Base-by-base conservation (phyloP, 192 early-diverging fungal species). In the Entrophospora sp. region DNA sequence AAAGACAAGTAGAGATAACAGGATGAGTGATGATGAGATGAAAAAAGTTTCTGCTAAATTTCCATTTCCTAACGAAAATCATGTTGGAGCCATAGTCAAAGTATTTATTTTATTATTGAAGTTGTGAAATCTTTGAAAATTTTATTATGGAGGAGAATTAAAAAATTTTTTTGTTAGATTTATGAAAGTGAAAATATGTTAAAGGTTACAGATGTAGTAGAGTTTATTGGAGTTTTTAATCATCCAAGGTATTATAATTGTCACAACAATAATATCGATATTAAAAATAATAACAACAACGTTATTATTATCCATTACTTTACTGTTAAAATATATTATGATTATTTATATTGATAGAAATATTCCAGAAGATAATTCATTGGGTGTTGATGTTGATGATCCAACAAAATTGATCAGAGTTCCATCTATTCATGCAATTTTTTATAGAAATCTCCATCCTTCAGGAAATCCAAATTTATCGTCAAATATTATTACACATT, bases 1-100 rank as follows among this genome's bases (percentile, higher is more conserved):
- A n/a, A n/a, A n/a, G n/a, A n/a, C n/a, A n/a, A n/a, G n/a, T n/a
- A n/a, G n/a, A n/a, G n/a, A n/a, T n/a, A n/a, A n/a, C n/a, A n/a
- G n/a, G n/a, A n/a, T 27, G 5, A 25, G 0, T 24, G 24, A 43
- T 27, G 14, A 42, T 48, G 28, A 34, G 22, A 37, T 37, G 16
- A 52, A 67, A 22, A 48, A 69, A 16, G 61, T 73, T 12, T 58
- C 64, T 10, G 69, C 70, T 46, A 85, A 87, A 64, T 89, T 75
- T 46, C 87, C 89, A 32, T 74, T 90, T 32, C 72, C 76, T 1
- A 78, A 78, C 3, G 64, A 72, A n/a, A 36, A 59, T 20, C 87
- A 90, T 49, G 68, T 77, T 53, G 71, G 79, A 2, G 87, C 79
- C 5, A 64, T 90, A 51, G 77, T 90, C 20, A 90, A 90, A 42